phyloP scores from a whole-genome alignment of 495 filamentous ascomycete species.

The Trichoderma virens region DNA sequence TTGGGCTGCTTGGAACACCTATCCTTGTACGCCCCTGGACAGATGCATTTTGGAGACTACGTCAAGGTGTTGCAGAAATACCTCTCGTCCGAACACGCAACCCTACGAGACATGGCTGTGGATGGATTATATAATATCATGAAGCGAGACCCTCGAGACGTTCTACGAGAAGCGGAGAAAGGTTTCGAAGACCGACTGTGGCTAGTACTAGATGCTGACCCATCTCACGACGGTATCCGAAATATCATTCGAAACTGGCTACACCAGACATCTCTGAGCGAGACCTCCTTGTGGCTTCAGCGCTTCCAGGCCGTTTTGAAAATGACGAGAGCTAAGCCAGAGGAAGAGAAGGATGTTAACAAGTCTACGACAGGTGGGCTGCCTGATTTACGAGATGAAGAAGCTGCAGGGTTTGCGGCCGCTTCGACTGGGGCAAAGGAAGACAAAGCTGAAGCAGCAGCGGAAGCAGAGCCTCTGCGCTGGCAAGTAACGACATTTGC shows the following conservation, averaged over 20 bases:
- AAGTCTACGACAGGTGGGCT: slow-evolving; percentile 32
- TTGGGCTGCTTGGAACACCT: slow-evolving; percentile 84
- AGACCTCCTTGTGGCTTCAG: slow-evolving; percentile 76
- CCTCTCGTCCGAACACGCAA: slow-evolving; percentile 55
- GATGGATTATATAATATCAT: slow-evolving; percentile 90
- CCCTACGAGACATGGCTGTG: slow-evolving; percentile 71
- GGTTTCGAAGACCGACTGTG: slow-evolving; percentile 87
- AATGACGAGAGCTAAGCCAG: slow-evolving; percentile 54
- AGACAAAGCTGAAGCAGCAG: slow-evolving; percentile 51
- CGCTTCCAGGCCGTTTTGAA: slow-evolving; percentile 84
- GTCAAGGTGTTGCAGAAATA: slow-evolving; percentile 74
- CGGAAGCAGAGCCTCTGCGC: slow-evolving; percentile 77
- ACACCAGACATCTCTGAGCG: slow-evolving; percentile 69
- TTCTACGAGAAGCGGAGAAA: slow-evolving; percentile 62
- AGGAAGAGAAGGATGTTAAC: slow-evolving; percentile 41
- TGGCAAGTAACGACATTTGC: slow-evolving; percentile 97
- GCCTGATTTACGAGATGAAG: slow-evolving; percentile 80
- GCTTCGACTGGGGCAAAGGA: slow-evolving; percentile 56
- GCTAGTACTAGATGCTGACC: slow-evolving; percentile 71
- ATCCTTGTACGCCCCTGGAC: slow-evolving; percentile 80
- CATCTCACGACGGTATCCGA: slow-evolving; percentile 64
- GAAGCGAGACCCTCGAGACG: slow-evolving; percentile 78
- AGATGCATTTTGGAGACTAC: slow-evolving; percentile 75
- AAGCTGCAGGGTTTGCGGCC: slow-evolving; percentile 87
- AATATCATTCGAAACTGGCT: slow-evolving; percentile 89